Conservation (phyloP, 75 land plant species). For the Isoetes taiwanensis region DNA sequence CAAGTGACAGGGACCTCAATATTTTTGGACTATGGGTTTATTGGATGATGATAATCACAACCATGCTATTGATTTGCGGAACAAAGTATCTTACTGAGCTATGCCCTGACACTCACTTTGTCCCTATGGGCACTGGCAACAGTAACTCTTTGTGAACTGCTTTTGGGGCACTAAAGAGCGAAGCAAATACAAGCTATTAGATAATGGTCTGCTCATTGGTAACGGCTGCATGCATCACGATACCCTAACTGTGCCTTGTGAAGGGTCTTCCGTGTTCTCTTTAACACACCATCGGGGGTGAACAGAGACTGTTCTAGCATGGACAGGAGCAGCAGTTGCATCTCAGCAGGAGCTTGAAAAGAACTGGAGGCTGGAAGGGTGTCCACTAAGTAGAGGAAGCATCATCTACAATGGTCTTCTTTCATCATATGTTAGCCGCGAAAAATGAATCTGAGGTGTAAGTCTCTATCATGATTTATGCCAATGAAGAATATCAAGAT, state of each 20-base stretch:
- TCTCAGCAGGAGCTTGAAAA: slow-evolving; percentile 12
- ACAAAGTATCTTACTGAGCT: too few relatives aligned
- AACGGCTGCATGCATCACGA: too few relatives aligned
- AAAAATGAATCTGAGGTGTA: slow-evolving; percentile 23
- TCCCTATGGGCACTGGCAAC: too few relatives aligned
- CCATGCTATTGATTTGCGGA: slow-evolving; percentile 24
- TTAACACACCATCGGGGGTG: slow-evolving; percentile 13
- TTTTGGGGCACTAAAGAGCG: slow-evolving; percentile 19
- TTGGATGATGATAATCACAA: slow-evolving; percentile 21
- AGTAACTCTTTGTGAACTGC: slow-evolving; percentile 4
- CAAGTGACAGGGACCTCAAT: slow-evolving; percentile 17
- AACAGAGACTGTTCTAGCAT: slow-evolving; percentile 23
- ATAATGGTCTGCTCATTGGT: slow-evolving; percentile 21
- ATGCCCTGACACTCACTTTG: too few relatives aligned
- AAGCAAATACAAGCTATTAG: slow-evolving; percentile 8
- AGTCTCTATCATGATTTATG: too few relatives aligned
- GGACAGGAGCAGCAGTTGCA: slow-evolving; percentile 29
- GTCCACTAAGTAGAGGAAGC: too few relatives aligned
- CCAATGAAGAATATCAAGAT: too few relatives aligned
- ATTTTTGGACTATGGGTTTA: slow-evolving; percentile 28
- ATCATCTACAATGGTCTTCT: slow-evolving; percentile 10
- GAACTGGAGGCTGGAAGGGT: slow-evolving; percentile 22
- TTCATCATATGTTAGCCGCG: slow-evolving; percentile 10
- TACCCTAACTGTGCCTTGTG: too few relatives aligned
- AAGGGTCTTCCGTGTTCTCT: slow-evolving; percentile 16